Base-by-base conservation (phyloP, 2,329 filamentous ascomycete genomes). In the Beauveria australis region DNA sequence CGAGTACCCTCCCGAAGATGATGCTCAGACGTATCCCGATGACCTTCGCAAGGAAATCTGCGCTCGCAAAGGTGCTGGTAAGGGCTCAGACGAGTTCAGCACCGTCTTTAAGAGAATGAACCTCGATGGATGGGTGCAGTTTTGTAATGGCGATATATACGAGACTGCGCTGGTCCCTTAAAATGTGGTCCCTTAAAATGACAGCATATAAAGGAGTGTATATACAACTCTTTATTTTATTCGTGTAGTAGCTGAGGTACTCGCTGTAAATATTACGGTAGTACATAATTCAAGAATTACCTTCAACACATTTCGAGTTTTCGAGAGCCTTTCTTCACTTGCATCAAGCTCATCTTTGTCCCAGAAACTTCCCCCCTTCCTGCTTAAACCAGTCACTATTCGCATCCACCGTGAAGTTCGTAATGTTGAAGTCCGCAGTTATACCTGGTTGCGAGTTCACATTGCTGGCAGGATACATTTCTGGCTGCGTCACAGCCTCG, bases 341-440 rank as follows among this genome's bases (percentile, higher is more conserved):
- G n/a, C 41, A 12, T 9, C 16, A 24, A 33, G 22, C 26, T 48
- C 40, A 30, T 33, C 49, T 43, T 30, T 54, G 56, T 18, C n/a
- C 48, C 12, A 53, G 37, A 22, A 49, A 72, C 48, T 71, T 69
- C 6, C 61, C 63, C 2, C 66, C 67, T 26, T 78, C 76, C 60
- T 80, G 78, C 68, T 86, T 87, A 61, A 85, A 87, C 88, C 88
- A 91, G 70, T 91, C 88, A 63, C 85, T 85, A 66, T 83, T 89
- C 2, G 83, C 85, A 73, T 91, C 87, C 33, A 89, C 81, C 82
- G 88, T 89, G 66, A 89, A 91, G 67, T 91, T 89, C 51, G 86
- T 89, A 62, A 91, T 91, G 66, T 91, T 91, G 66, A 88, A 89
- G 71, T 89, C 86, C 61, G 88, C 88, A 14, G 44, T 22, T 30